Base-by-base conservation (phyloP, 768 basidiomycete genomes). In the Podaxis sp. region DNA sequence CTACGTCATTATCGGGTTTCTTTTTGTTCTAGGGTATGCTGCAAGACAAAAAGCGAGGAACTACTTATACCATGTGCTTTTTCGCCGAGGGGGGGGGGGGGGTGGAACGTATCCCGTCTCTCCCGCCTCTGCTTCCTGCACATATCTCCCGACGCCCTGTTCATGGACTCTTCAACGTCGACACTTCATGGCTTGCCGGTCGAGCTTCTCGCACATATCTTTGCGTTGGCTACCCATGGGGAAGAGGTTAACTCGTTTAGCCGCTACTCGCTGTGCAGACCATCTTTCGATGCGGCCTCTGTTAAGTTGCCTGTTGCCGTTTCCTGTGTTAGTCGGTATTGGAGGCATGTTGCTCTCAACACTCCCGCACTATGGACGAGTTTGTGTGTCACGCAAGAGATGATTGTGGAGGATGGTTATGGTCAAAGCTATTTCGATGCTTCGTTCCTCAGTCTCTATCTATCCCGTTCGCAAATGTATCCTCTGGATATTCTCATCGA, bases 401-500 rank as follows among this genome's bases (percentile, higher is more conserved):
- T 79, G 64, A 60, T 80, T 25, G 11, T 52, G 63, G 67, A 37
- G 57, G 40, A 55, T 54, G 51, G 42, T 18, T 46, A 42, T 35
- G 40, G 59, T 0, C 32, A 63, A 25, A 56, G 47, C 42, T 56
- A 40, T 16, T 46, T 80, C 11, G 74, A 81, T 63, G 74, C 71
- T 1, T 71, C 64, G 3, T 79, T 76, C 59, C 71, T 84, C 42
- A 64, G 64, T 6, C 66, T 74, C 5, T 82, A 76, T 67, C 73
- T 86, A 13, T 63, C 70, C 16, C 76, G 80, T 21, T 86, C 86
- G 3, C 71, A 75, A 16, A 76, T 73, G 28, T 76, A 76, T 63
- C 77, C 83, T 0, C 67, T 87, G 21, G 80, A 84, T 61, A 81
- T 88, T 57, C 73, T 83, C 47, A 79, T 87, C 48, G 83, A 86